A percentile compares a stretch with the other conserved stretches of the same genome.
Conservation (phyloP, 2,329 filamentous ascomycete species). For the Zymoseptoria crescenta region DNA sequence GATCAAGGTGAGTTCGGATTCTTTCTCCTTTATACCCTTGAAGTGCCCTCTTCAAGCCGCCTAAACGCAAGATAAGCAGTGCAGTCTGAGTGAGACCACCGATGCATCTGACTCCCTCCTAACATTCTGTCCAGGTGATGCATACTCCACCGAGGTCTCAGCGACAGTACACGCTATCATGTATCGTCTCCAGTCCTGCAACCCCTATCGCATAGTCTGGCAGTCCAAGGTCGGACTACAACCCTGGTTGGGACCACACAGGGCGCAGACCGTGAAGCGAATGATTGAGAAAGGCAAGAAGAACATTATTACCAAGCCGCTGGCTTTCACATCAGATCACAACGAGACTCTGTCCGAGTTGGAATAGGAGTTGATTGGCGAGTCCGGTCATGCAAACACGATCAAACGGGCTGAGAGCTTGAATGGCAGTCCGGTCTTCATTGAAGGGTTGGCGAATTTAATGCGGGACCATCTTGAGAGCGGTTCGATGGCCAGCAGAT, state of each 20-base stretch:
- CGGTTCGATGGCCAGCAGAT: constrained; percentile 61
- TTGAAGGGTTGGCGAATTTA: constrained; percentile 78
- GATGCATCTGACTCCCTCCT: not conserved
- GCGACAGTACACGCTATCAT: constrained; percentile 97
- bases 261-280: constrained; percentile 74
- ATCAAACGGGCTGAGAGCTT: constrained; percentile 85
- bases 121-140: constrained; percentile 59
- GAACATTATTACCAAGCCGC: constrained; percentile 83
- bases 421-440: constrained; percentile 86
- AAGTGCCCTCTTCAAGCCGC: too few relatives aligned
- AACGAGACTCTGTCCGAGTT: constrained; percentile 95
- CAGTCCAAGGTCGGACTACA: constrained; percentile 95
- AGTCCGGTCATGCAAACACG: constrained; percentile 66
- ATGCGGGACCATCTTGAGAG: constrained; percentile 70
- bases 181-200: constrained; percentile 75
- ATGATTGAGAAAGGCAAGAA: constrained; percentile 88
- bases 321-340: constrained; percentile 97
- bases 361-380: constrained; percentile 89
- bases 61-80: too few relatives aligned
- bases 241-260: constrained; percentile 93
- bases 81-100: too few relatives aligned
- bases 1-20: constrained; percentile 42
- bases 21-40: not conserved
- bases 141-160: constrained; percentile 89
- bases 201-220: constrained; percentile 93